phyloP scores from a whole-genome alignment of 75 land plant genomes.

The Cryptomeria japonica region DNA sequence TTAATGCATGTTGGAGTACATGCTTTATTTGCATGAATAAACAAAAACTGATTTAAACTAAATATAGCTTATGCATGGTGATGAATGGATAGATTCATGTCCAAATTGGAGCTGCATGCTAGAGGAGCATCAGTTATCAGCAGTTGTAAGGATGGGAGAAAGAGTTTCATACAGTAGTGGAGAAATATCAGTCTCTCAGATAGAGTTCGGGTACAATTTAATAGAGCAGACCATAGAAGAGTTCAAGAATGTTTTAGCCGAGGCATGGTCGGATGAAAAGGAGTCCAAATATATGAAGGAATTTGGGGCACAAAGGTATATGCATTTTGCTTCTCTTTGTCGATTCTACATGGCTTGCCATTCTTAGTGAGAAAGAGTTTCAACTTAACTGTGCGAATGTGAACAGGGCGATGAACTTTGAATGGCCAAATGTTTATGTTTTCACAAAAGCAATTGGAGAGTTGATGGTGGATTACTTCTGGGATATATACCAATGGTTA shows the following conservation, averaged over 20 bases:
- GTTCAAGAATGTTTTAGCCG: background rate
- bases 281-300: background rate
- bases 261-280: background rate
- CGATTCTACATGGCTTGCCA: background rate
- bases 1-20: no score
- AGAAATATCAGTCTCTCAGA: constrained; percentile 10
- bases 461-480: no score
- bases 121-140: no score
- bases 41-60: no score
- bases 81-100: no score
- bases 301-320: no score
- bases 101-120: no score
- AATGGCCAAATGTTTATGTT: constrained; percentile 33
- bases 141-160: constrained; percentile 5
- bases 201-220: constrained; percentile 13
- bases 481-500: no score
- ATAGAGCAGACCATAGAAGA: no score
- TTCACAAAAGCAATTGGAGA: constrained; percentile 86
- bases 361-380: background rate
- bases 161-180: constrained; percentile 8
- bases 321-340: background rate
- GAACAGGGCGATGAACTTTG: no score
- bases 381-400: constrained; percentile 32
- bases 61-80: no score
- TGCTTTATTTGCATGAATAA: no score